Conservation (phyloP, 2,329 filamentous ascomycete species). For the Trichoderma oligosporum region DNA sequence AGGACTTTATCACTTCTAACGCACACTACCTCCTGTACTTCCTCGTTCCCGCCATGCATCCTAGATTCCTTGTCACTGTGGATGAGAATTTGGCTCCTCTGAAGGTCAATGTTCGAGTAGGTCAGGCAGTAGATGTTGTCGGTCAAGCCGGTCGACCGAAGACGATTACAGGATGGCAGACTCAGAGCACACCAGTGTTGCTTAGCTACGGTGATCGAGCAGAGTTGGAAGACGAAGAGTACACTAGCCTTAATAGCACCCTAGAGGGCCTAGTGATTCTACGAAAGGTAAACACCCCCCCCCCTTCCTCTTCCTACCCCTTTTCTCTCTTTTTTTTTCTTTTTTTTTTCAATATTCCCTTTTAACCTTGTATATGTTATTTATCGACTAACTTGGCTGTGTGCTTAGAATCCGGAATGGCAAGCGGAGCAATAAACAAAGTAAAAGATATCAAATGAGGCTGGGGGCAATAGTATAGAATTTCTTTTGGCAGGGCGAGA, state of each 20-base stretch:
- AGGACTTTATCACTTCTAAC: slow-evolving; percentile 67
- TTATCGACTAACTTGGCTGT: not conserved
- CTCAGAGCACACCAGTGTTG: slow-evolving; percentile 96
- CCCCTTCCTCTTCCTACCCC: no score
- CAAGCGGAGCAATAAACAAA: slow-evolving; percentile 36
- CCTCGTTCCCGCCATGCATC: slow-evolving; percentile 93
- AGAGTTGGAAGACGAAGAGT: slow-evolving; percentile 96
- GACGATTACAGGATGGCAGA: slow-evolving; percentile 99
- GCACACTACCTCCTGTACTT: slow-evolving; percentile 96
- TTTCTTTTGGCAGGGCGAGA: slow-evolving; percentile 22
- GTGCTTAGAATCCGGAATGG: slow-evolving; percentile 40
- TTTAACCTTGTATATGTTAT: not conserved
- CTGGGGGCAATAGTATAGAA: slow-evolving; percentile 4
- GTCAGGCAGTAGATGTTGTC: slow-evolving; percentile 96
- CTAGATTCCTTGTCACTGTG: slow-evolving; percentile 90
- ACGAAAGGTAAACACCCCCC: slow-evolving; percentile 92
- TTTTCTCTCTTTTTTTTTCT: no score
- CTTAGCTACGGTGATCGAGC: slow-evolving; percentile 93
- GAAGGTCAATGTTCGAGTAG: slow-evolving; percentile 92
- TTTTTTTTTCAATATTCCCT: not conserved
- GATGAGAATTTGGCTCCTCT: slow-evolving; percentile 92
- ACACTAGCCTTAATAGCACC: slow-evolving; percentile 84
- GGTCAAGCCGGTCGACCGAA: slow-evolving; percentile 95
- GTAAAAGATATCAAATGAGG: slow-evolving; percentile 2
- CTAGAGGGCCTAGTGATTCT: slow-evolving; percentile 94